Base-by-base conservation (phyloP, 2,329 filamentous ascomycete species). In the Tolypocladium pustulatum region DNA sequence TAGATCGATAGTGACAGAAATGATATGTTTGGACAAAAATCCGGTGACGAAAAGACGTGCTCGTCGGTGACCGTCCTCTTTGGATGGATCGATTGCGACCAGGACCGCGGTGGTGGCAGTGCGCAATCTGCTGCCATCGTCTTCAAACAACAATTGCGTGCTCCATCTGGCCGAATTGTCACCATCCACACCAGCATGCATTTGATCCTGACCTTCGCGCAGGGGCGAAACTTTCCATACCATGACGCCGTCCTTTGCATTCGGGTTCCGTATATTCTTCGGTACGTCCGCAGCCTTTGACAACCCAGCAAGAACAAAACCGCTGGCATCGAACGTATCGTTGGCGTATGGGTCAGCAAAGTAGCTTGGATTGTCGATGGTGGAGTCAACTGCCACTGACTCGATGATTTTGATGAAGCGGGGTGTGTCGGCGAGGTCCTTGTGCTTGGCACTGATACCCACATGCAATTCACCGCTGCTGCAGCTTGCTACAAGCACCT, bases 21-120 rank as follows among this genome's bases (percentile, higher is more conserved):
- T 65, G 38, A 79, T 70, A 59, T 68, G 75, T 37, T 72, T 70
- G 2, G 81, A 78, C 60, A 80, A 61, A 58, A 83, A 82, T 0
- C 84, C 83, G 0, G 82, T 82, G 2, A 80, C 76, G 66, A 82
- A 85, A 20, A 86, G 65, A 81, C 81, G 84, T 0, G 76, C 83
- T 60, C 76, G 75, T 22, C 78, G 75, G 63, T 75, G 72, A 0
- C 76, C 75, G 0, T 62, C 69, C 54, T 78, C 75, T 15, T 71
- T 63, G 17, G 66, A 65, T 0, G 81, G 80, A 43, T 83, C 76
- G 56, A 82, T 77, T 0, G 77, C 75, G 1, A 86, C 73, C 51
- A 86, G 59, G 0, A 84, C 75, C 0, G 80, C 80, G 0, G 76
- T 72, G 58, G 80, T 84, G 0, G 75, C 76, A 7, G 73, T 76